Percentiles rank a stretch among this genome's conserved stretches.
Conservation (phyloP, 306 rosid genomes). For the Dalbergia cultrata region DNA sequence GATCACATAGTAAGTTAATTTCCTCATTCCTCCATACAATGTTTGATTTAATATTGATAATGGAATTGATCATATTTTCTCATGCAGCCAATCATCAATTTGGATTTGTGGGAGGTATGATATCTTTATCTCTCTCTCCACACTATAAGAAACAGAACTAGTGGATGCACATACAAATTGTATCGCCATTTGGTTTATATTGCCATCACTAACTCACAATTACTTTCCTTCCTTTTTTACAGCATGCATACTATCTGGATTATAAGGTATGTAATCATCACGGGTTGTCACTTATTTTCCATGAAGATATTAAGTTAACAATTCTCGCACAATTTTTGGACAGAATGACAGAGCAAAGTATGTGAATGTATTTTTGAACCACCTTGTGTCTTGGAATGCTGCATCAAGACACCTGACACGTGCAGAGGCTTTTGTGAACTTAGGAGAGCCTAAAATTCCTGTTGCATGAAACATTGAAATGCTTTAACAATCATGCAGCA, state of each 20-base stretch:
- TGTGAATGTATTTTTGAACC: slow-evolving; percentile 77
- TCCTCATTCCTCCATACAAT: slow-evolving; percentile 14
- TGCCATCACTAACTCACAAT: slow-evolving; percentile 47
- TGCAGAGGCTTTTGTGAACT: slow-evolving; percentile 82
- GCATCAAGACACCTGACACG: slow-evolving; percentile 72
- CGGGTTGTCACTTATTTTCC: slow-evolving; percentile 21
- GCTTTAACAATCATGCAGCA: slow-evolving; percentile 22
- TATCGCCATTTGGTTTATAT: not conserved
- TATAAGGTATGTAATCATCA: slow-evolving; percentile 70
- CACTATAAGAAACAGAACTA: not conserved
- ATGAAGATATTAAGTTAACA: slow-evolving; percentile 22
- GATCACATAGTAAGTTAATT: slow-evolving; percentile 78
- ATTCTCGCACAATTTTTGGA: slow-evolving; percentile 35
- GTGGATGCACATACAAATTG: slow-evolving; percentile 8
- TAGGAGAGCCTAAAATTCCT: slow-evolving; percentile 93
- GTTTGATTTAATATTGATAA: slow-evolving; percentile 32
- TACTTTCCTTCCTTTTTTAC: slow-evolving; percentile 48
- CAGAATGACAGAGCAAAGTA: slow-evolving; percentile 90
- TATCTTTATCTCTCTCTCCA: slow-evolving; percentile 37
- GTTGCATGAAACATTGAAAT: slow-evolving; percentile 62
- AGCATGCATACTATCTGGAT: slow-evolving; percentile 98
- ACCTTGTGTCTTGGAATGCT: slow-evolving; percentile 91
- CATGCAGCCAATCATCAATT: slow-evolving; percentile 87
- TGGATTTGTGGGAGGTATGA: slow-evolving; percentile 97
- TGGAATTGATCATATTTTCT: slow-evolving; percentile 49